These are phyloP conservation scores for Elaphomyces granulatus DNA, from an alignment of 495 filamentous ascomycete species.

Conservation along the genomic window DNA sequence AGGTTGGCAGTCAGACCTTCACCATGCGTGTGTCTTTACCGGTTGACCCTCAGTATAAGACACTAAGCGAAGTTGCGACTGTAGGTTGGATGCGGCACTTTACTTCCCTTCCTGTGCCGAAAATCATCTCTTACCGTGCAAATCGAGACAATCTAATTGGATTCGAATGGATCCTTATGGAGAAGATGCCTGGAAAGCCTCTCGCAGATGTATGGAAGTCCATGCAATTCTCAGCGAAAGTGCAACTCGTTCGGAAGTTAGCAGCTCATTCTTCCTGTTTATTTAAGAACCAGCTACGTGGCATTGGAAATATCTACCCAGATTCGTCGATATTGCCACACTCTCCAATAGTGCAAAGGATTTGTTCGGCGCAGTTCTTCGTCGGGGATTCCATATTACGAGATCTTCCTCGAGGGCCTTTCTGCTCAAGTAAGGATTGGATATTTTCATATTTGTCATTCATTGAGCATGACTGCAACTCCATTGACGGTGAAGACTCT, in stretches of 20 bases:
- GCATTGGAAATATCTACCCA: conserved; percentile 28
- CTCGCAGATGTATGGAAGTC: conserved; percentile 28
- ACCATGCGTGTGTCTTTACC: conserved; percentile 41
- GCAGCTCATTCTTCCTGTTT: conserved; percentile 22
- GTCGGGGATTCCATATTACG: conserved; percentile 15
- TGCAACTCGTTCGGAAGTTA: conserved; percentile 19
- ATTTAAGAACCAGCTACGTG: conserved; percentile 16
- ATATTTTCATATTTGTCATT: conserved; percentile 9
- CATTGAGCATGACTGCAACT: conserved; percentile 2
- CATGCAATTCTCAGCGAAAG: conserved; percentile 22
- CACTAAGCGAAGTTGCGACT: conserved; percentile 41
- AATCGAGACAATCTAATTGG: conserved; percentile 32
- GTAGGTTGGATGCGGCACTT: conserved; percentile 28
- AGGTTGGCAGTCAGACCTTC: conserved; percentile 5
- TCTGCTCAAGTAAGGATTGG: conserved; percentile 16
- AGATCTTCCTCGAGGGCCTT: conserved; percentile 13
- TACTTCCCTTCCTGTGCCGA: conserved; percentile 39
- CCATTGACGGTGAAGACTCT: conserved; percentile 1
- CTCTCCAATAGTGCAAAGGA: no score
- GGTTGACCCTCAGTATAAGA: conserved; percentile 37
- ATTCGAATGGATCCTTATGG: conserved; percentile 49
- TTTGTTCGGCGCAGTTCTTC: conserved; percentile 22
- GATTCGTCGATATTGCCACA: no score
- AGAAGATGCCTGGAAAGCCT: conserved; percentile 27
- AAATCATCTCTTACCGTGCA: conserved; percentile 33